Conservation (phyloP, 352 stramenopile genomes). For the Phytophthora megakarya region DNA sequence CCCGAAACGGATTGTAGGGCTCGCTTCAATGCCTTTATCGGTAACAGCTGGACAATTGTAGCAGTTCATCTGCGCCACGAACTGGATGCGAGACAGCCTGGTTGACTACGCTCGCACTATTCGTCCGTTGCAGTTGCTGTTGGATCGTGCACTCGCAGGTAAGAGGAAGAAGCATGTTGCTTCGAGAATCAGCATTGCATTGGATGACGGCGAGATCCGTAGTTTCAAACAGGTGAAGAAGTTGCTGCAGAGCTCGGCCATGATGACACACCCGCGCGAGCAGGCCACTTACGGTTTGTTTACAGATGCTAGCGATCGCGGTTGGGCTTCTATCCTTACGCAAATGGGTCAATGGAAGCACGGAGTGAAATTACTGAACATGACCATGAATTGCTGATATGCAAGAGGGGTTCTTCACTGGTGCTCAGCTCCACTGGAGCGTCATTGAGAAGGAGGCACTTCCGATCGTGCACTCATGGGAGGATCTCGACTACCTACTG, state of each 20-base stretch:
- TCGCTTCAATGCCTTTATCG: not conserved
- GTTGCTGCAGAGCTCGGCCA: not conserved
- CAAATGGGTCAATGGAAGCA: not conserved
- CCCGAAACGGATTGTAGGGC: not conserved
- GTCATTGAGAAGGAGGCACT: not conserved
- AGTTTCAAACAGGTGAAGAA: not conserved
- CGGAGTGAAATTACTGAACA: not conserved
- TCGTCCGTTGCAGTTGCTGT: not conserved
- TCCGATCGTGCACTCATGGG: not conserved
- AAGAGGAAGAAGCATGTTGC: constrained; percentile 2
- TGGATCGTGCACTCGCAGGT: not conserved
- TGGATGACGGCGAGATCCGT: no score
- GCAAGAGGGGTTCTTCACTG: not conserved
- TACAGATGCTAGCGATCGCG: not conserved
- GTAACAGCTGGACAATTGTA: not conserved
- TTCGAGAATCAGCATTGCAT: not conserved
- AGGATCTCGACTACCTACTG: not conserved
- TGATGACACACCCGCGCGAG: not conserved
- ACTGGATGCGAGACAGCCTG: constrained; percentile 2
- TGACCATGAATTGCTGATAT: not conserved
- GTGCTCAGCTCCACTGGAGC: not conserved
- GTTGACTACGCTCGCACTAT: not conserved
- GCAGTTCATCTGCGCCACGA: constrained; percentile 3
- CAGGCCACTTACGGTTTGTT: not conserved
- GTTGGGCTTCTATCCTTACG: not conserved